Evolutionary conservation across 306 rosid species (phyloP).

Genomic region (Prunus armeniaca): DNA sequence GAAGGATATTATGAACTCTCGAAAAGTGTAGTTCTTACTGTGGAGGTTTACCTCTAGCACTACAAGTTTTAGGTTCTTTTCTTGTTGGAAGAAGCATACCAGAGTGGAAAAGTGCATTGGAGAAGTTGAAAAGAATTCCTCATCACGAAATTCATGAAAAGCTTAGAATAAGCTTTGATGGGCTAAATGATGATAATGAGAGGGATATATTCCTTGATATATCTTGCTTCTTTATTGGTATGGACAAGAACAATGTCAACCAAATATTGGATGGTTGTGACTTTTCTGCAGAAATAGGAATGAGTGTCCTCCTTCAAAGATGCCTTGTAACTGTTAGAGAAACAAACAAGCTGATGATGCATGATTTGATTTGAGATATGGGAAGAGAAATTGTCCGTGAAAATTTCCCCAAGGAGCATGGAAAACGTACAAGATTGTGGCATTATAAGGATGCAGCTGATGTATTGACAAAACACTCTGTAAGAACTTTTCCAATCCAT

Average conservation of each 20-base stretch:
- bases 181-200: too few species aligned
- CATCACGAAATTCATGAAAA: too few species aligned
- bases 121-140: too few species aligned
- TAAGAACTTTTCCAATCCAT: neutral
- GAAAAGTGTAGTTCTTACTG: constrained; percentile 6
- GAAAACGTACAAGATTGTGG: constrained; percentile 14
- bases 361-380: constrained; percentile 32
- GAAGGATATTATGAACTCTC: constrained; percentile 15
- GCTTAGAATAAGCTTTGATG: too few species aligned
- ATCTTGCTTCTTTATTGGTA: too few species aligned
- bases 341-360: constrained; percentile 3
- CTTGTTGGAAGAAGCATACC: neutral
- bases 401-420: constrained; percentile 13
- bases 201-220: too few species aligned
- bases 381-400: constrained; percentile 40
- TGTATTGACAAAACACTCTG: neutral
- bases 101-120: too few species aligned
- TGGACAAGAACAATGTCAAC: too few species aligned
- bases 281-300: too few species aligned
- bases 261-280: too few species aligned
- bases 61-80: constrained; percentile 35
- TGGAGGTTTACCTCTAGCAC: constrained; percentile 42
- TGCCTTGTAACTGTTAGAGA: neutral
- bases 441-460: neutral
- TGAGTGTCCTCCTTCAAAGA: too few species aligned